Conservation (phyloP, 2,329 filamentous ascomycete species). For the Colletotrichum tofieldiae region DNA sequence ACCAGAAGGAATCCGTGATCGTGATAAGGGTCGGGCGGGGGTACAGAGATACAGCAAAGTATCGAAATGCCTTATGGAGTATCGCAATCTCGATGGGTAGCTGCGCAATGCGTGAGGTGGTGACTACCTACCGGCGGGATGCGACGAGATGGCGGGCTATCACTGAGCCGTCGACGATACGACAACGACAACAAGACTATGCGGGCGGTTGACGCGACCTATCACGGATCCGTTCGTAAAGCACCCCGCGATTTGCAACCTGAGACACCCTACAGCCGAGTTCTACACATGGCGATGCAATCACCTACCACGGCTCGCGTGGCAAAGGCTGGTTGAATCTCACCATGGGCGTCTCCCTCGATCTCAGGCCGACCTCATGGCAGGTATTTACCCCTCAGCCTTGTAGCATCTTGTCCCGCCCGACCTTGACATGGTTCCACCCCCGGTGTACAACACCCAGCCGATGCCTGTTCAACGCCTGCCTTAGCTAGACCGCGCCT, state of each 20-base stretch:
- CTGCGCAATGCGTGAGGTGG: neutral
- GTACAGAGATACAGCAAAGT: neutral
- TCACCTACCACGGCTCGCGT: neutral
- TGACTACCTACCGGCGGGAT: neutral
- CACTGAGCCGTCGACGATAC: neutral
- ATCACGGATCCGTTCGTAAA: too few relatives aligned
- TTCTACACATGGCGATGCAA: neutral
- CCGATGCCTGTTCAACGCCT: neutral
- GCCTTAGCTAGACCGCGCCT: neutral
- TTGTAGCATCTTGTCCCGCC: conserved; percentile 16
- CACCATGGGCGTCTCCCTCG: neutral
- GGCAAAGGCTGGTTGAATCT: neutral
- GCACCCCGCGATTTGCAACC: too few relatives aligned
- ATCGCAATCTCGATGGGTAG: neutral
- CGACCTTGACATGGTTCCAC: conserved; percentile 9
- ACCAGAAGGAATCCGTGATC: too few relatives aligned
- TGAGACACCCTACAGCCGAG: neutral
- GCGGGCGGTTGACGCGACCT: neutral
- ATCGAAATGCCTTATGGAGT: neutral
- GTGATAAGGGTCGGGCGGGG: conserved; percentile 1
- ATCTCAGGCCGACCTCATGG: neutral
- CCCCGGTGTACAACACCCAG: conserved; percentile 13
- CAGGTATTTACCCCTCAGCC: neutral
- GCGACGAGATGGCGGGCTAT: neutral
- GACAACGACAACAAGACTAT: neutral